Evolutionary conservation across 306 rosid genomes (phyloP), one percentile per base, ranked within the genome.

Genomic region (Psophocarpus tetragonolobus): DNA sequence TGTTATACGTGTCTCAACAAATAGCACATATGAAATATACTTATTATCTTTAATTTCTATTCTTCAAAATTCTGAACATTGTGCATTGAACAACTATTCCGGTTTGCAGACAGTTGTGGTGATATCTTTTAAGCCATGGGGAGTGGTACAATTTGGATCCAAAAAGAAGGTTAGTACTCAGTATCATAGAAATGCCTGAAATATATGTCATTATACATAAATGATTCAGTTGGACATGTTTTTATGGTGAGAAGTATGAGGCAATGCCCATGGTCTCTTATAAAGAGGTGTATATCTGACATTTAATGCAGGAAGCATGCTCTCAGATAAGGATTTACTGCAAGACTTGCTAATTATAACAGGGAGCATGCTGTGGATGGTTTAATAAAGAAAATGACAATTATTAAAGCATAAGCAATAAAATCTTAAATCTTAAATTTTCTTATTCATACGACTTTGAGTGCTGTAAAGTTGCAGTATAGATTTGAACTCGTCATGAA

Each of bases 141-240:
- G 98, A 82, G 93, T 91, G 41, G 75, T 83, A 58, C 92, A 87
- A 63, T 84, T 93, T 45, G 98, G 98, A 85, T 91, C 97, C 65
- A 90, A 78, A 54, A 65, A 86, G 32, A 88, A 88, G 96, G 98
- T 91, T 56, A 77, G 89, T 77, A 58, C 12, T 91, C 48, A 77
- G 89, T 77, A 58, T 14, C 3, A 27, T 18, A 41, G 41, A 67
- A 78, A 2, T 23, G 24, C 47, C 8, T 10, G 8, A 38, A 14
- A 42, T 75, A 48, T 47, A 45, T 62, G 44, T 17, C 32, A 44
- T 74, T 60, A 41, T 74, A 54, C 58, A 65, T 9, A 58, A 27
- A 58, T 73, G 8, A 32, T 73, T 48, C 23, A 10, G 15, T 7
- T 11, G n/a, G 29, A 15, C 62, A 44, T 67, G 13, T 38, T 65